Evolutionary conservation across 2,329 filamentous ascomycete species (phyloP).

Genomic region (Dendryphion nanum): DNA sequence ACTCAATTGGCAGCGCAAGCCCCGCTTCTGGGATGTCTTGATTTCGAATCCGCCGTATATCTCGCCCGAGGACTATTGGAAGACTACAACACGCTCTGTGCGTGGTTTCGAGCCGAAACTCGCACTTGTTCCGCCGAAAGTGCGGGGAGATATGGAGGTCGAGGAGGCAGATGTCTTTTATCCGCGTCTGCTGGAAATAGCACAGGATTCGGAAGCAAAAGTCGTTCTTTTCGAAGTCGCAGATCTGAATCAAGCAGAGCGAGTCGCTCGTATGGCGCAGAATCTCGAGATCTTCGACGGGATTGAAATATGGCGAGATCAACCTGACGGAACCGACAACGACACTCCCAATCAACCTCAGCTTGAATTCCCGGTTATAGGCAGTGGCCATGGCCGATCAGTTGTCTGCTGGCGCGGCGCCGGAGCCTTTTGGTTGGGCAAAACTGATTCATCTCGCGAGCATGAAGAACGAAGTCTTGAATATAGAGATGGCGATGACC

Average conservation of each 20-base stretch:
- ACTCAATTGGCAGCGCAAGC: slow-evolving; percentile 12
- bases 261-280: slow-evolving; percentile 56
- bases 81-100: slow-evolving; percentile 69
- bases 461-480: neutral
- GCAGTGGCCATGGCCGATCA: slow-evolving; percentile 43
- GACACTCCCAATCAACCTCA: too few species aligned
- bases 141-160: slow-evolving; percentile 13
- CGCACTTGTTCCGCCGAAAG: slow-evolving; percentile 62
- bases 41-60: slow-evolving; percentile 93
- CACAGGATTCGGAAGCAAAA: slow-evolving; percentile 49
- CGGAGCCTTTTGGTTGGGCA: slow-evolving; percentile 26
- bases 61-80: slow-evolving; percentile 61
- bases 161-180: slow-evolving; percentile 63
- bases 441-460: neutral
- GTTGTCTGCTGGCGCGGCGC: slow-evolving; percentile 43
- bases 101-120: slow-evolving; percentile 76
- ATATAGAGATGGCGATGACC: neutral
- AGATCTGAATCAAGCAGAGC: slow-evolving; percentile 63
- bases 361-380: slow-evolving; percentile 28
- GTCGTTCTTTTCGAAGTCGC: slow-evolving; percentile 70
- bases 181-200: slow-evolving; percentile 59
- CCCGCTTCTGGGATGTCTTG: slow-evolving; percentile 57
- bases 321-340: slow-evolving; percentile 25
- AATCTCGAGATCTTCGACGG: slow-evolving; percentile 29
- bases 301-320: slow-evolving; percentile 72